phyloP scores from a whole-genome alignment of 805 yeast species.

The Tetrapisispora fleetii region DNA sequence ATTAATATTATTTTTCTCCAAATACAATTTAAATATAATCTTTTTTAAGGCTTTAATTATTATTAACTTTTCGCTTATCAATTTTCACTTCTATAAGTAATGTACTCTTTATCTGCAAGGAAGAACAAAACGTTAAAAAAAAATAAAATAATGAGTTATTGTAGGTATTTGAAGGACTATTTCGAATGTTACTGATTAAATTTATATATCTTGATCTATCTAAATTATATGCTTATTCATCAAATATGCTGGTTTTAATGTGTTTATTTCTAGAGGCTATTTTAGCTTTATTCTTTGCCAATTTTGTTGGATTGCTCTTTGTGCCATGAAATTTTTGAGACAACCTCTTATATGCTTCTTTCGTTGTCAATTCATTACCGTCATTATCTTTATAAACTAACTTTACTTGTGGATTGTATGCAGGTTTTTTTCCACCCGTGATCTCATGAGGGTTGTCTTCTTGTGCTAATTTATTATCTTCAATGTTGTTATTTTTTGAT shows the following conservation, averaged over 20 bases:
- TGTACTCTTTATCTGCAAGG: too few relatives aligned
- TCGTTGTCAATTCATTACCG: constrained; percentile 50
- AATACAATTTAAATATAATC: too few relatives aligned
- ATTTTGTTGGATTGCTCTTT: constrained; percentile 21
- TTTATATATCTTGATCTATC: not conserved
- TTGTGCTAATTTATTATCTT: too few relatives aligned
- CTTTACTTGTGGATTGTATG: constrained; percentile 32
- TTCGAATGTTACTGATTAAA: not conserved
- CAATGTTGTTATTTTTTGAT: not conserved
- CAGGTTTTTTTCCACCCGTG: not conserved
- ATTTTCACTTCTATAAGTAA: too few relatives aligned
- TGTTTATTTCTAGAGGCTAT: constrained; percentile 14
- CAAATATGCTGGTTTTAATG: not conserved
- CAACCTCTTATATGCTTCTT: constrained; percentile 66
- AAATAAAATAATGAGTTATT: too few relatives aligned
- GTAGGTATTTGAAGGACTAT: too few relatives aligned
- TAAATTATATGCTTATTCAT: not conserved
- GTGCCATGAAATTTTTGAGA: constrained; percentile 74
- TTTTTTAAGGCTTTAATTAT: too few relatives aligned
- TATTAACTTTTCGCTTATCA: too few relatives aligned
- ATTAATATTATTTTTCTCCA: too few relatives aligned
- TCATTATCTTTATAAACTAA: constrained; percentile 53
- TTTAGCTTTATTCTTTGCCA: constrained; percentile 15
- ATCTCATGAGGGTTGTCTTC: too few relatives aligned
- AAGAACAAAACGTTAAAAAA: too few relatives aligned